Evolutionary conservation across 2,329 filamentous ascomycete species (phyloP), one percentile per base, ranked within the genome.

Genomic region (Phaeomoniella chlamydospora): DNA sequence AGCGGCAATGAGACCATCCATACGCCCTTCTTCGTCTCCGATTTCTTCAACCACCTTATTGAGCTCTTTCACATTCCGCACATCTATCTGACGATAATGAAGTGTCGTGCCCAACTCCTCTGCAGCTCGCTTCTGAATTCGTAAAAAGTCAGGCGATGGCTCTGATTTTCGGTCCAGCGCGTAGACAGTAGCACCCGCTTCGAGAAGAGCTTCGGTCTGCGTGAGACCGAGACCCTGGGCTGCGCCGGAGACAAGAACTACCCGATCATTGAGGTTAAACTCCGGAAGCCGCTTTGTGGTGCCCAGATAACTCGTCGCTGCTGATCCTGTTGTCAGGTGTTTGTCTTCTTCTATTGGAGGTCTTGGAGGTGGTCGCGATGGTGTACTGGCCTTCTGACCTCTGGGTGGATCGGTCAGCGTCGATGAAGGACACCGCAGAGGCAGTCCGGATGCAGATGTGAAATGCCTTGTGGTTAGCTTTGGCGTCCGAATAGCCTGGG

Each of bases 1-100:
- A 0, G 77, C 77, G 0, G 77, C 77, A 33, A 94, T 74, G 37
- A 93, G 61, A 0, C 86, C 86, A 51, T 93, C 84, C 41, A 94
- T 59, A 12, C 80, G 72, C 4, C 79, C 79, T 43, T 85, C 72
- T 40, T 70, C 59, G 35, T 74, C 65, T 12, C 75, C 82, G 44
- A 94, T 90, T 9, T 62, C 65, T 43, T 70, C 65, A 33, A 92
- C 66, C 36, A 81, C 68, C 30, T 62, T 64, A 53, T 87, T 78
- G 32, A 94, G 67, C 29, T 65, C 57, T 3, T 67, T 62, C 15
- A 78, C 75, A 50, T 90, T 75, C 18, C 82, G 74, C 13, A 93
- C 83, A 51, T 94, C 86, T 40, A 87, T 73, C 44, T 78, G 74
- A 50, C 79, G 76, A 63, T 92, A 93, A 36, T 75, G 67, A 31